Base-by-base conservation (phyloP, 1,284 basidiomycete genomes). In the Apiotrichum akiyoshidainum region DNA sequence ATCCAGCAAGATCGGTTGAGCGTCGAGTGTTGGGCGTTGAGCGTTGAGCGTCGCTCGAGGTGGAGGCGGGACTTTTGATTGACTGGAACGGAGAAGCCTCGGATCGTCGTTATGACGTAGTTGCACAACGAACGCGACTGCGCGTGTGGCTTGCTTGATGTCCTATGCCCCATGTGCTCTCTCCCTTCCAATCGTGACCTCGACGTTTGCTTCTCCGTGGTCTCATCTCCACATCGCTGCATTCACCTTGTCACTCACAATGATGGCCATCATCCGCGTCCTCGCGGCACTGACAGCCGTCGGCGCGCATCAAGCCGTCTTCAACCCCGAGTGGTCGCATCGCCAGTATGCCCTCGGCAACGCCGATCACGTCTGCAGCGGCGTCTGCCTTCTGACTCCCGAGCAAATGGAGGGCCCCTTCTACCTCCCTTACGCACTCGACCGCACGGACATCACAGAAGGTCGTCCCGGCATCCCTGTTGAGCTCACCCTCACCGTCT, bases 361-460 rank as follows among this genome's bases (percentile, higher is more conserved):
- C 19, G 8, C 42, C 17, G 8, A 5, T 1, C n/a, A 44, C 9
- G 9, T 19, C n/a, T 44, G 42, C 19, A 21, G 9, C 6, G 42
- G 19, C 19, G 42, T 44, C 42, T 50, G 48, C 48, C 48, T 50
- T 4, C 35, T 50, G 31, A 46, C 45, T 5, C 52, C 35, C 13
- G 21, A 19, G 31, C 44, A 45, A 31, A 54, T 42, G 33, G 37
- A 65, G 58, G 67, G 67, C n/a, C 67, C 67, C 7, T 68, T 66
- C 61, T 68, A 63, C 55, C 41, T 68, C 22, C 53, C 65, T n/a
- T 60, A 60, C 33, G 50, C 59, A 14, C 52, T 61, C 13, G 26
- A 59, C 16, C 58, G 66, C 14, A 33, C 46, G 14, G 59, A 65
- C 53, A 35, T 68, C 54, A 66, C 63, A 42, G 67, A 68, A 45